phyloP scores from a whole-genome alignment of 2,329 filamentous ascomycete genomes.

The Bisporella sp. region DNA sequence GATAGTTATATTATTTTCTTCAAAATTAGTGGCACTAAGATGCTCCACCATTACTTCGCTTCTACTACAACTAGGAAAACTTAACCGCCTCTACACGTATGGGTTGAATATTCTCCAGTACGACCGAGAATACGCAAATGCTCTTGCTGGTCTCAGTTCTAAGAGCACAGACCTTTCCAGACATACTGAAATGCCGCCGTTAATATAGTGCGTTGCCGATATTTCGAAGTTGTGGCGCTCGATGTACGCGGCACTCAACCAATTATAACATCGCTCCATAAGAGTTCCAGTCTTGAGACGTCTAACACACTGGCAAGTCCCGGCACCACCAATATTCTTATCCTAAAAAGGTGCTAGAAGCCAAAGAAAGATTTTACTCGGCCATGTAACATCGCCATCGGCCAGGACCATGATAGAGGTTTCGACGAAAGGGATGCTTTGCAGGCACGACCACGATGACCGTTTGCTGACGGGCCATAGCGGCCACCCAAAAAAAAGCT shows the following conservation, averaged over 20 bases:
- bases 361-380: constrained; percentile 74
- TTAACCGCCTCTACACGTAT: too few species aligned
- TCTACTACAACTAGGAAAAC: too few species aligned
- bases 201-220: constrained; percentile 84
- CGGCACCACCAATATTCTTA: constrained; percentile 72
- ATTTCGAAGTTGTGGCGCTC: constrained; percentile 91
- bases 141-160: constrained; percentile 77
- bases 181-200: constrained; percentile 87
- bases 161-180: constrained; percentile 83
- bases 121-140: too few species aligned
- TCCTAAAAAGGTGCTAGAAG: constrained; percentile 86
- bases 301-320: constrained; percentile 55
- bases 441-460: constrained; percentile 20
- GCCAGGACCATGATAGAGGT: constrained; percentile 83
- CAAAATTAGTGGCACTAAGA: too few species aligned
- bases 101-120: too few species aligned
- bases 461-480: constrained; percentile 2
- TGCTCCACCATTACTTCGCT: too few species aligned
- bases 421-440: constrained; percentile 73
- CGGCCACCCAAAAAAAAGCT: constrained; percentile 3
- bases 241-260: constrained; percentile 81
- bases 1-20: too few species aligned
- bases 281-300: constrained; percentile 56
- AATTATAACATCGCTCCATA: constrained; percentile 67
- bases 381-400: constrained; percentile 90